Percentiles rank a stretch among this genome's conserved stretches.
Conservation (phyloP, 257 asterid genomes). For the Capsicum pubescens region DNA sequence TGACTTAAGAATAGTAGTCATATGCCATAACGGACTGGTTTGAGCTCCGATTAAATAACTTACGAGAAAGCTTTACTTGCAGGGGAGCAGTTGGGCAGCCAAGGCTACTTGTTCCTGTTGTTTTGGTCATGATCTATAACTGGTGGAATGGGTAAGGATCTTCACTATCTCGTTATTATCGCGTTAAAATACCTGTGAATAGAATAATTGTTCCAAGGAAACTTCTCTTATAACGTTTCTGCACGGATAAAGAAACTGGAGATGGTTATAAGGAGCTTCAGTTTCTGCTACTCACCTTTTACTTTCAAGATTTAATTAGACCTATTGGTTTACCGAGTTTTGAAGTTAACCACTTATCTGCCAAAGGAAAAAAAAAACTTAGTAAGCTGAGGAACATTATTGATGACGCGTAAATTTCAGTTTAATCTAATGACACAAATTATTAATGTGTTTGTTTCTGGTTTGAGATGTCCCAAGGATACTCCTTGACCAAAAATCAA, state of each 20-base stretch:
- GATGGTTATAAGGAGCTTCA: neutral
- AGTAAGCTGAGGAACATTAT: neutral
- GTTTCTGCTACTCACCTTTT: neutral
- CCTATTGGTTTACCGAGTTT: neutral
- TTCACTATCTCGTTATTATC: neutral
- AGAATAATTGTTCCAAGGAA: neutral
- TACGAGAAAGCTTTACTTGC: slow-evolving; percentile 37
- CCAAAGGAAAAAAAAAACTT: neutral
- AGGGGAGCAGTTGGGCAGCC: slow-evolving; percentile 96
- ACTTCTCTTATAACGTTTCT: neutral
- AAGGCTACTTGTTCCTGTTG: slow-evolving; percentile 82
- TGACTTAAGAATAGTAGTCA: neutral
- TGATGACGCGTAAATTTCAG: neutral
- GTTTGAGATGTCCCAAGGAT: neutral
- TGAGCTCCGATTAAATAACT: slow-evolving; percentile 10
- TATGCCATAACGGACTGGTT: neutral
- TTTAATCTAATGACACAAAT: neutral
- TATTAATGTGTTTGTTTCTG: neutral
- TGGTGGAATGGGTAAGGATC: slow-evolving; percentile 84
- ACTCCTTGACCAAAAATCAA: neutral
- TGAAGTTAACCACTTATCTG: neutral
- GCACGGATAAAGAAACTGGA: neutral
- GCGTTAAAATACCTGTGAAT: neutral
- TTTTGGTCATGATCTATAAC: slow-evolving; percentile 80
- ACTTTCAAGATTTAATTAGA: neutral